Percentiles rank a stretch among this genome's conserved stretches.
Evolutionary conservation across 2,329 filamentous ascomycete species (phyloP).

Genomic region (Metarhizium brunneum): DNA sequence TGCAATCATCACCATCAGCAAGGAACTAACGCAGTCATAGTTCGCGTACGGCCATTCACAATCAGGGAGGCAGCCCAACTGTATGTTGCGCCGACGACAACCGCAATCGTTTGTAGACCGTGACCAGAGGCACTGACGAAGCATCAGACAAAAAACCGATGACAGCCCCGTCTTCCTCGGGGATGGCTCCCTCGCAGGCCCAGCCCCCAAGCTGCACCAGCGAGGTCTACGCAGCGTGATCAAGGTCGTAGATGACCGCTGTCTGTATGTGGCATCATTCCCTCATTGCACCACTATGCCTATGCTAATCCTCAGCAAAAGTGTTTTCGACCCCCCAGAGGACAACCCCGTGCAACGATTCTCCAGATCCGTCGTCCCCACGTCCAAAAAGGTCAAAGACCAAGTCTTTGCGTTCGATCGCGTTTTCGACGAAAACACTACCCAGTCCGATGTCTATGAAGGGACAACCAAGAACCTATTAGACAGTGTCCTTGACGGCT

Average conservation of each 20-base stretch:
- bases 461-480: conserved; percentile 81
- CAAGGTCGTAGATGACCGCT: conserved; percentile 93
- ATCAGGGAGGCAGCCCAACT: conserved; percentile 94
- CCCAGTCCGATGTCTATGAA: conserved; percentile 91
- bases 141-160: conserved; percentile 53
- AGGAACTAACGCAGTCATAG: conserved; percentile 27
- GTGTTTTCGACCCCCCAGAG: conserved; percentile 94
- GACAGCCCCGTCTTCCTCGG: conserved; percentile 90
- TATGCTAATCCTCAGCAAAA: conserved; percentile 27
- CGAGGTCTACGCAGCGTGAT: conserved; percentile 86
- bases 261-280: conserved; percentile 57
- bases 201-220: conserved; percentile 73
- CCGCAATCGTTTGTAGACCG: not conserved
- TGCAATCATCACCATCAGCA: not conserved
- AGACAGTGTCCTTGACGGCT: conserved; percentile 91
- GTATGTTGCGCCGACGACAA: conserved; percentile 28
- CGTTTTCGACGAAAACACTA: conserved; percentile 92
- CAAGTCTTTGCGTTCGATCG: conserved; percentile 95
- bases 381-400: conserved; percentile 90
- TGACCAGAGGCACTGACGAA: conserved; percentile 4
- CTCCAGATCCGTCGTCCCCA: conserved; percentile 67
- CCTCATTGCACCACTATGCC: not conserved
- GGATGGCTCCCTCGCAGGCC: conserved; percentile 88
- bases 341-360: conserved; percentile 88
- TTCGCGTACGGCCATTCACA: conserved; percentile 63